Evolutionary conservation across 2,329 filamentous ascomycete species (phyloP), one percentile per base, ranked within the genome.

Genomic region (Neopestalotiopsis sp.): DNA sequence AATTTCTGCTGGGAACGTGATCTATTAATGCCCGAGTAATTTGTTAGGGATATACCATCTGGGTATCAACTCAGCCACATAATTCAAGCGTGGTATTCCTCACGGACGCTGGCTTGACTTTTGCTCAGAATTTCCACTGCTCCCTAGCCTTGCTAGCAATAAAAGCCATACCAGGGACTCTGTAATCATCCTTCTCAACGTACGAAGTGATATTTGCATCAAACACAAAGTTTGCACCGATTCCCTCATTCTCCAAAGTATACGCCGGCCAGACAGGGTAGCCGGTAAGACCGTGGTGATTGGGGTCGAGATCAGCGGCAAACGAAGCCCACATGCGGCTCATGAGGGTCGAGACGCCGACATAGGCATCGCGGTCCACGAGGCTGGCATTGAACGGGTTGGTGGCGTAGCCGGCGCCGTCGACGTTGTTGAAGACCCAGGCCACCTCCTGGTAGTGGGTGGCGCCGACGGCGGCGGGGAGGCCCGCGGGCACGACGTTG

Each of bases 281-380:
- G 9, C 30, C 28, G 3, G 28, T 38, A 3, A 34, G 32, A 4
- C 59, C 59, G 59, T 40, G 32, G 20, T 65, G 17, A 28, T 84
- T 86, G 24, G 86, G 86, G 74, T 86, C 78, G n/a, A 81, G 74
- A 60, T 78, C 79, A 58, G 81, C 77, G 65, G 86, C 80, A 71
- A 88, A 89, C 4, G 79, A 80, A 28, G 84, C 81, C 86, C 86
- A 88, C 80, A 84, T 84, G 63, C 80, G 78, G 60, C 81, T 81
- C 83, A 88, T 88, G 71, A 84, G 74, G 52, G 81, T 75, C 10
- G 84, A 82, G 28, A 89, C 76, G 4, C 77, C 72, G 7, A 78
- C 69, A 69, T 81, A 85, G 1, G 79, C 81, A 63, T 81, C 73
- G 0, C 84, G 81, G 72, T 81, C 78, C 30, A 40, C n/a, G 30